phyloP scores from a whole-genome alignment of 805 yeast genomes.

The Geotrichum ghanense region DNA sequence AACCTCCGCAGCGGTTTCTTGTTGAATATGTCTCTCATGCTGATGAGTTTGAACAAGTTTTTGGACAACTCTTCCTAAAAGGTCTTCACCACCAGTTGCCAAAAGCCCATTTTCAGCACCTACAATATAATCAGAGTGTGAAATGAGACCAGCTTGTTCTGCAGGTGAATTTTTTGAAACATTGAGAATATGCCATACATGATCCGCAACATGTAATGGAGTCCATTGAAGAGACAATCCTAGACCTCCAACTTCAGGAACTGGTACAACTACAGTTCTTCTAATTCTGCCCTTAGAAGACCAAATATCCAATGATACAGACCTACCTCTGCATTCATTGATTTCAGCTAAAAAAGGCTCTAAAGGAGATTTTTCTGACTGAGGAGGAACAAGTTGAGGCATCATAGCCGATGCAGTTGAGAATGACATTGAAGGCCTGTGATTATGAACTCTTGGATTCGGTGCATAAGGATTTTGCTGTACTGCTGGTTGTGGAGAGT shows the following conservation, averaged over 20 bases:
- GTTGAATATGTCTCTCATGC: conserved; percentile 21
- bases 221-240: conserved; percentile 57
- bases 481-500: neutral
- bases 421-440: neutral
- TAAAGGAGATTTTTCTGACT: conserved; percentile 12
- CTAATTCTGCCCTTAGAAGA: conserved; percentile 59
- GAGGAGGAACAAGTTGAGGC: neutral
- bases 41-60: conserved; percentile 36
- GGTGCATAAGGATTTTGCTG: neutral
- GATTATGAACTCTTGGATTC: neutral
- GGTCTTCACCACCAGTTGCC: conserved; percentile 77
- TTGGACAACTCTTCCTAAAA: conserved; percentile 52
- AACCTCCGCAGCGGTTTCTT: conserved; percentile 3
- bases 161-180: conserved; percentile 75
- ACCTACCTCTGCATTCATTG: conserved; percentile 27
- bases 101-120: conserved; percentile 81
- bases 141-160: conserved; percentile 65
- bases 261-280: conserved; percentile 22
- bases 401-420: neutral
- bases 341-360: conserved; percentile 32
- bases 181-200: conserved; percentile 75
- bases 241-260: conserved; percentile 39
- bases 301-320: conserved; percentile 59
- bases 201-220: conserved; percentile 62
- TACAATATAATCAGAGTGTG: conserved; percentile 78